These are phyloP conservation scores for Tripterygium wilfordii DNA, from an alignment of 177 flowering plant genomes.

Conservation along the genomic window DNA sequence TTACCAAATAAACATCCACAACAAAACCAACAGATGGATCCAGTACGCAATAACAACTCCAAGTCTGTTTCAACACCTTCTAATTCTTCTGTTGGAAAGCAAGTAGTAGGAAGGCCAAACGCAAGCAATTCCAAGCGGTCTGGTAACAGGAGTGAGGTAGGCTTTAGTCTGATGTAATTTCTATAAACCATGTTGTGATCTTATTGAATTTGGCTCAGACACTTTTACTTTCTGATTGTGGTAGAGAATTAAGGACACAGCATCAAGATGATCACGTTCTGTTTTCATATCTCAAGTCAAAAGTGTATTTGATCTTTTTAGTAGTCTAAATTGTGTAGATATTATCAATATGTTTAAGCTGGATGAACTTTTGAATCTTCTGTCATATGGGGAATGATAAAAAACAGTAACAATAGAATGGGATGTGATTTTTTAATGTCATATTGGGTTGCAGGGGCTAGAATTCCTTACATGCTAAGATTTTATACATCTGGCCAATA, in stretches of 20 bases:
- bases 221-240: not conserved
- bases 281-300: no score
- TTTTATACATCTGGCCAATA: not conserved
- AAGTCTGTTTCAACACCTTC: constrained; percentile 12
- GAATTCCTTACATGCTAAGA: not conserved
- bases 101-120: constrained; percentile 12
- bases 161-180: constrained; percentile 1
- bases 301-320: no score
- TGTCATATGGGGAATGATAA: no score
- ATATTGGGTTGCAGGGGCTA: not conserved
- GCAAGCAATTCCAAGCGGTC: constrained; percentile 30
- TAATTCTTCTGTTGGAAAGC: constrained; percentile 18
- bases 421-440: no score
- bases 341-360: no score
- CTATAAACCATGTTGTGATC: not conserved
- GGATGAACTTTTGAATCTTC: no score
- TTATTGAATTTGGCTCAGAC: not conserved
- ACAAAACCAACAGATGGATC: constrained; percentile 30
- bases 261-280: no score
- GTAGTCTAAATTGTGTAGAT: no score
- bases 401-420: no score
- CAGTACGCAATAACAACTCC: constrained; percentile 9
- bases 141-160: constrained; percentile 46
- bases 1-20: constrained; percentile 13
- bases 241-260: no score